Evolutionary conservation across 2,329 filamentous ascomycete species (phyloP), one percentile per base, ranked within the genome.

Genomic region (Pseudocercospora eumusae): DNA sequence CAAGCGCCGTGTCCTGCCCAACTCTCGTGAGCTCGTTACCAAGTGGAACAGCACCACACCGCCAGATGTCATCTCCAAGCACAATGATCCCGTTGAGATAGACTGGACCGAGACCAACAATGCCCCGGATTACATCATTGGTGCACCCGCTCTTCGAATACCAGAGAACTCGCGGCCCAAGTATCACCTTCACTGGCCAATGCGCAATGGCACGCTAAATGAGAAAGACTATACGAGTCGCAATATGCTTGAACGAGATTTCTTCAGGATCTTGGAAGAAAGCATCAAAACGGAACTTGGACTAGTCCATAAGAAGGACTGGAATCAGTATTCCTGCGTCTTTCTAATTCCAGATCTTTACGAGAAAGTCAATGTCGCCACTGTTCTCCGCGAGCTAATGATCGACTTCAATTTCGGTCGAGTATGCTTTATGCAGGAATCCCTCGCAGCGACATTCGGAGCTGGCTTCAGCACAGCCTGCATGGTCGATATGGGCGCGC

Each of bases 291-390:
- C 85, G n/a, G 92, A 98, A 71, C 82, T 98, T 8, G 91, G 90
- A 0, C 76, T 97, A 45, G 87, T 83, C 27, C 87, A 86, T 66
- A 90, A 90, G 71, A 90, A 88, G 70, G 88, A 93, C 56, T 96
- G 93, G 87, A 84, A 85, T 59, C 90, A 96, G 74, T 98, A 97
- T 77, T 95, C 91, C 71, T 97, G 92, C 70, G 93, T 97, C n/a
- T 92, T 98, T 72, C 88, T 99, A 66, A 96, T 99, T 52, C 95
- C 95, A 0, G 95, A 99, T 75, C 82, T 99, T 9, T 99, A 98
- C 78, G 95, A 99, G 78, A 96, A 96, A 75, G 86, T 86, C 56
- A 96, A 97, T 67, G 91, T 98, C 18, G 91, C 92, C 55, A 88
- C 90, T 73, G 81, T 96, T 9, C 81, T 99, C 45, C 88, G 93